Evolutionary conservation across 2,329 filamentous ascomycete species (phyloP).

Genomic region (Penicillium freii): DNA sequence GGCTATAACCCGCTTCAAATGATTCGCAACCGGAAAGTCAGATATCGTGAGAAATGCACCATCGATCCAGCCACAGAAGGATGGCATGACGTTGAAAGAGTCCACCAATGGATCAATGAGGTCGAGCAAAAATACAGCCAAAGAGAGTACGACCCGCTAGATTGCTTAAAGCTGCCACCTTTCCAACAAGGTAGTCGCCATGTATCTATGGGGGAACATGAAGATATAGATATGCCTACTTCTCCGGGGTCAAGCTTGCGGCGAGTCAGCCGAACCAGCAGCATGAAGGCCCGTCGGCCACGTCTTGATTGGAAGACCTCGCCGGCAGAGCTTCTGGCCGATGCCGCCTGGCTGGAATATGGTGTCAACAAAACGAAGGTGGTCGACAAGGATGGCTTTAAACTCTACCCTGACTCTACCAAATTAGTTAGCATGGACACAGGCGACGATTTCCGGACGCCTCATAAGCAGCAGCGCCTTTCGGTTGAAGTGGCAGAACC

Average conservation of each 20-base stretch:
- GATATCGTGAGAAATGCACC: slow-evolving; percentile 71
- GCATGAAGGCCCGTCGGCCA: slow-evolving; percentile 65
- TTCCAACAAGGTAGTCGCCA: slow-evolving; percentile 33
- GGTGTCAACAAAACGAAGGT: slow-evolving; percentile 75
- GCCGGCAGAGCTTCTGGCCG: slow-evolving; percentile 82
- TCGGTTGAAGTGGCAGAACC: slow-evolving; percentile 21
- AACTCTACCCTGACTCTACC: slow-evolving; percentile 54
- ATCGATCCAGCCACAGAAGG: slow-evolving; percentile 74
- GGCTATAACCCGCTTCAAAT: slow-evolving; percentile 89
- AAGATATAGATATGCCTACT: slow-evolving; percentile 28
- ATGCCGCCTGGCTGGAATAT: slow-evolving; percentile 87
- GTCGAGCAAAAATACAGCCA: slow-evolving; percentile 54
- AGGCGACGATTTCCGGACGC: slow-evolving; percentile 5
- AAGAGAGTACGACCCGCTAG: slow-evolving; percentile 47
- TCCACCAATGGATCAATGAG: slow-evolving; percentile 73
- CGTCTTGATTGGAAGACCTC: slow-evolving; percentile 82
- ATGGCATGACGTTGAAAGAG: slow-evolving; percentile 70
- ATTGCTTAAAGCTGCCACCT: slow-evolving; percentile 46
- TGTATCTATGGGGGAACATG: slow-evolving; percentile 16
- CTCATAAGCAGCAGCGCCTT: slow-evolving; percentile 21
- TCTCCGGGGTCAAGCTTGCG: slow-evolving; percentile 44
- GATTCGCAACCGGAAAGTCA: slow-evolving; percentile 82
- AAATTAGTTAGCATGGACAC: slow-evolving; percentile 23
- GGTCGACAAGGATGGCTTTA: slow-evolving; percentile 73
- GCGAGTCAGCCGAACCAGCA: slow-evolving; percentile 43